These are phyloP conservation scores for Suillus ampliporus DNA, from an alignment of 768 basidiomycete genomes.

Conservation along the genomic window DNA sequence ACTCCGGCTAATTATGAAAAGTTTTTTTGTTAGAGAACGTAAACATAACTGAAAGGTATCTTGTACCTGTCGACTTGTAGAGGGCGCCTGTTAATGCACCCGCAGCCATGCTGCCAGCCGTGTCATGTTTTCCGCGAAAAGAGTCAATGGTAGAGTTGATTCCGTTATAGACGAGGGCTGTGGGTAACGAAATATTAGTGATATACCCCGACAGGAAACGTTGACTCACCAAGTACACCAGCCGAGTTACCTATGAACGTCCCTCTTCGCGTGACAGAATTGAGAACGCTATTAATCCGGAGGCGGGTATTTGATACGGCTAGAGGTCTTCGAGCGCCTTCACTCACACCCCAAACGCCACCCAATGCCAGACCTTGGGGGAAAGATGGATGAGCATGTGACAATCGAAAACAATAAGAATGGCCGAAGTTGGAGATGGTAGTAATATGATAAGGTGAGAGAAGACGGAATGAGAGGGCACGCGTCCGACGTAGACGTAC, in stretches of 20 bases:
- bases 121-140: constrained; percentile 90
- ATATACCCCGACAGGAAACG: constrained; percentile 43
- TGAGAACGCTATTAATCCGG: constrained; percentile 96
- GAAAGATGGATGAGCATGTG: constrained; percentile 74
- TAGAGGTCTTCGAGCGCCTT: constrained; percentile 88
- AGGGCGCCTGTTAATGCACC: constrained; percentile 89
- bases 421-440: constrained; percentile 60
- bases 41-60: constrained; percentile 35
- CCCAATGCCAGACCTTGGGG: constrained; percentile 91
- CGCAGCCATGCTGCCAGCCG: constrained; percentile 88
- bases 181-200: constrained; percentile 39
- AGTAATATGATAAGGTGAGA: constrained; percentile 74
- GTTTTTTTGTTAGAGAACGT: constrained; percentile 42
- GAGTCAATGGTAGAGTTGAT: constrained; percentile 94
- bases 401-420: constrained; percentile 83
- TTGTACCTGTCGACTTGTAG: constrained; percentile 92
- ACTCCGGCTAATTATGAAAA: constrained; percentile 78
- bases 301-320: constrained; percentile 85
- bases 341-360: constrained; percentile 94
- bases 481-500: constrained; percentile 51
- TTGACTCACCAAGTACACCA: constrained; percentile 89
- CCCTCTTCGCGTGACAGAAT: constrained; percentile 95
- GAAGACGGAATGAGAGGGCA: constrained; percentile 50
- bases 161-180: constrained; percentile 95
- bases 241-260: constrained; percentile 99